Percentiles rank a stretch among this genome's conserved stretches.
Evolutionary conservation across 805 yeast species (phyloP).

Genomic region (Yarrowia bubula): DNA sequence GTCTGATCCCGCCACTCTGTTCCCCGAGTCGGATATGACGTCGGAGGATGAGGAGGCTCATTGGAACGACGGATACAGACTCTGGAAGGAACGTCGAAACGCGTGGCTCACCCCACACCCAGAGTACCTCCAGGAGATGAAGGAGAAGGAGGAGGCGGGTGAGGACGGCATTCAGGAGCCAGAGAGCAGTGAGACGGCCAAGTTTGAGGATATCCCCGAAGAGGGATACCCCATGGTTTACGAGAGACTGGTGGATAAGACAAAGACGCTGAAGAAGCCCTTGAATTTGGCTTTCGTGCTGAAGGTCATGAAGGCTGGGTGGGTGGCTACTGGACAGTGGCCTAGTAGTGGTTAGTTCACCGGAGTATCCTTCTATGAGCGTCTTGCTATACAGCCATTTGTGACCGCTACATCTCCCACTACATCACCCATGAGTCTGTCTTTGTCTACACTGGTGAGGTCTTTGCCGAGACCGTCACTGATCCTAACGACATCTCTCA

Average conservation of each 20-base stretch:
- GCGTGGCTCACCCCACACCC: constrained; percentile 52
- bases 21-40: constrained; percentile 21
- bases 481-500: too few species aligned
- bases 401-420: too few species aligned
- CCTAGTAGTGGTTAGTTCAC: constrained; percentile 32
- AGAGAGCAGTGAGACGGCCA: constrained; percentile 29
- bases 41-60: constrained; percentile 39
- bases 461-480: too few species aligned
- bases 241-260: constrained; percentile 65
- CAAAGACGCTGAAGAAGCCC: constrained; percentile 63
- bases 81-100: constrained; percentile 69
- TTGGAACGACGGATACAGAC: constrained; percentile 52
- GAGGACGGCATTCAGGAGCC: not conserved
- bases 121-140: constrained; percentile 5
- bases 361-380: too few species aligned
- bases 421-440: too few species aligned
- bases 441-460: too few species aligned
- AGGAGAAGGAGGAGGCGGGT: not conserved
- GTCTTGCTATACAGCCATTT: too few species aligned
- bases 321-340: constrained; percentile 80
- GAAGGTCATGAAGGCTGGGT: constrained; percentile 73
- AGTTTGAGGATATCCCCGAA: constrained; percentile 36
- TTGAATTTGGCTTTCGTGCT: constrained; percentile 73
- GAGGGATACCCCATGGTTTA: constrained; percentile 51
- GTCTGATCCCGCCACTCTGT: constrained; percentile 14